Conservation (phyloP, 2,329 filamentous ascomycete species). For the Colletotrichum sp. region DNA sequence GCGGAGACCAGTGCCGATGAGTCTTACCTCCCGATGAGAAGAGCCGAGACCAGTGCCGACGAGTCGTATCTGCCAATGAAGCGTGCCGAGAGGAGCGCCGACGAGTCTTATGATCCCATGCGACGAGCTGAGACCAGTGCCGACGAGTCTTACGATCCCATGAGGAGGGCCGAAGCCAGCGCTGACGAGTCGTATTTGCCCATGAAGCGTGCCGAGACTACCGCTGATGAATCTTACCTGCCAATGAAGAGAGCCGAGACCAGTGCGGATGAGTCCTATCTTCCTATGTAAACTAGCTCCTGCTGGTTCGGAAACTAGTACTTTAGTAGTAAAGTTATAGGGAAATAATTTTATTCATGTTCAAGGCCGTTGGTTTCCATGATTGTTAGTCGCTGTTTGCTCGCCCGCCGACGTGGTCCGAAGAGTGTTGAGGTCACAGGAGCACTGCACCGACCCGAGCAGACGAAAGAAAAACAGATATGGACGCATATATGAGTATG, state of each 20-base stretch:
- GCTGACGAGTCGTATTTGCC: not conserved
- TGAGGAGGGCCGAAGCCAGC: not conserved
- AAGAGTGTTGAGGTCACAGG: not conserved
- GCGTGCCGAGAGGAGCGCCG: not conserved
- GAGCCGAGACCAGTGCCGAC: not conserved
- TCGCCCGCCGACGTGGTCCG: not conserved
- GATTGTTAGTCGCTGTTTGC: not conserved
- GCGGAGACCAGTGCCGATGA: constrained; percentile 6
- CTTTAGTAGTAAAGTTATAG: not conserved
- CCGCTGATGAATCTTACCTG: not conserved
- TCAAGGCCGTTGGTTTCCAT: not conserved
- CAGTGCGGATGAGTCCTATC: not conserved
- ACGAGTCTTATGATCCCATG: constrained; percentile 8
- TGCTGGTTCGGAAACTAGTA: not conserved
- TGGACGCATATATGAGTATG: not conserved
- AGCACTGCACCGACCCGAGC: not conserved
- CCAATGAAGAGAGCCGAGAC: not conserved
- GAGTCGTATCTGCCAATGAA: constrained; percentile 6
- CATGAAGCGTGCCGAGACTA: not conserved
- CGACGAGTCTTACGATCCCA: not conserved
- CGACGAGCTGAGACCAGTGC: not conserved
- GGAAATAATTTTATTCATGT: not conserved
- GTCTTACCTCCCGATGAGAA: constrained; percentile 11
- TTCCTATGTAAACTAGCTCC: not conserved
- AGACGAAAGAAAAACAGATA: not conserved